These are phyloP conservation scores for Scenedesmus sp. DNA, from an alignment of 163 green algal species.

Conservation along the genomic window DNA sequence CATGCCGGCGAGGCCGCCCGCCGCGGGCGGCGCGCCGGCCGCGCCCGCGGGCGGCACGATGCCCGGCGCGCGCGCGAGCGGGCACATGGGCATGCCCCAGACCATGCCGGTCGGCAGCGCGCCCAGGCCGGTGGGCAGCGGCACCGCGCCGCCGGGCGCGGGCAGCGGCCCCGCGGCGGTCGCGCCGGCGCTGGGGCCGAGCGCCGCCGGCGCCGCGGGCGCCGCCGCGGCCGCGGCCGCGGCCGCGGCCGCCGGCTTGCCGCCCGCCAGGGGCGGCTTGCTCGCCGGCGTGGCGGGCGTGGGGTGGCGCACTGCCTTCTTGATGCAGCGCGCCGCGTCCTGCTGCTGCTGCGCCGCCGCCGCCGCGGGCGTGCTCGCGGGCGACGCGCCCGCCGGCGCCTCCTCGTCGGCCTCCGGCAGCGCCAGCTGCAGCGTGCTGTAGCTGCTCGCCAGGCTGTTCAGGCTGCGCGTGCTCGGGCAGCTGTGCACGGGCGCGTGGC, in stretches of 20 bases:
- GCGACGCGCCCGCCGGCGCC: not conserved
- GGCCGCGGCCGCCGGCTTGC: conserved; percentile 1
- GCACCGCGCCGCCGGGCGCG: not conserved
- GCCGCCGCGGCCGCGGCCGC: conserved; percentile 1
- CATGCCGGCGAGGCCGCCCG: not conserved
- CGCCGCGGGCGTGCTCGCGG: not conserved
- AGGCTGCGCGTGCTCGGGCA: conserved; percentile 38
- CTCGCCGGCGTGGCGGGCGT: conserved; percentile 6
- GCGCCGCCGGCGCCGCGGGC: not conserved
- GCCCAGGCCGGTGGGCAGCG: conserved; percentile 27
- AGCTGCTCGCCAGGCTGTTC: conserved; percentile 38
- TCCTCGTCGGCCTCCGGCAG: not conserved
- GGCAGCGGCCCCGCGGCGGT: not conserved
- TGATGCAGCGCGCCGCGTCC: conserved; percentile 6
- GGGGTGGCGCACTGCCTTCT: conserved; percentile 40
- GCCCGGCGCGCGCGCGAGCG: conserved; percentile 46
- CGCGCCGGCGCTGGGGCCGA: conserved; percentile 5
- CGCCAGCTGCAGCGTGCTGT: conserved; percentile 30
- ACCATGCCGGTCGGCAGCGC: conserved; percentile 46
- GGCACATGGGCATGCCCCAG: conserved; percentile 52
- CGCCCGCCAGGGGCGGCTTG: conserved; percentile 24
- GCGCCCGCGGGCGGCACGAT: conserved; percentile 39
- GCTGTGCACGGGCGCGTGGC: conserved; percentile 16
- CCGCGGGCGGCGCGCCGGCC: not conserved
- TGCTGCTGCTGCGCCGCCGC: conserved; percentile 17